Evolutionary conservation across 2,329 filamentous ascomycete species (phyloP), one percentile per base, ranked within the genome.

Genomic region (Tolypocladium inflatum): DNA sequence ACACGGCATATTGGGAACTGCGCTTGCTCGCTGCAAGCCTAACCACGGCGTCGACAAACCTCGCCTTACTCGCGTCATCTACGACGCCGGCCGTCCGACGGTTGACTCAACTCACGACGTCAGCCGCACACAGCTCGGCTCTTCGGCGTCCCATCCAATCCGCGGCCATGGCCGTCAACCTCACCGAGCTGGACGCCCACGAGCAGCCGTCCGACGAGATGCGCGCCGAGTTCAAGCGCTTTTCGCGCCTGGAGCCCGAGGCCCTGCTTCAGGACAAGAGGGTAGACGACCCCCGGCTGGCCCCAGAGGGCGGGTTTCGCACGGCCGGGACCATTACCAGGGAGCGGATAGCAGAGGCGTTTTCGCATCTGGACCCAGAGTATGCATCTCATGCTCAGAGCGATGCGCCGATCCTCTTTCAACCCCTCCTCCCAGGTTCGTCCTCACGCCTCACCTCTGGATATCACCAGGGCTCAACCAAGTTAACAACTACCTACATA

Each of bases 131-230:
- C 33, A 9, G 4, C 35, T 19, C n/a, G 11, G 10, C 33, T 42
- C 17, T 8, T 45, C 17, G 7, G 19, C 39, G n/a, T 17, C 38
- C 5, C 38, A 3, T 19, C 5, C 17, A 6, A 19, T 7, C 30
- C 55, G 19, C 39, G 30, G 61, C 51, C 58, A 71, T 72, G 69
- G 59, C 64, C 9, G 54, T 60, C 48, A 63, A 61, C n/a, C 66
- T 68, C 51, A 59, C 62, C 9, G 76, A 79, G 23, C 76, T 92
- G 3, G 88, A 96, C 72, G 87, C 91, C 35, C 84, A 93, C 70
- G 85, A 91, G 71, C 85, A 86, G 65, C 90, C 91, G 2, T 89
- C 91, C 3, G 83, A 86, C 15, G 72, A 78, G 55, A 78, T 97
- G 63, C 85, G 86, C 61, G 75, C 80, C 52, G 75, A 85, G 57